Percentiles rank a stretch among this genome's conserved stretches.
These are phyloP conservation scores for Piromyces finnis DNA, from an alignment of 192 early-diverging fungal genomes.

Conservation along the genomic window DNA sequence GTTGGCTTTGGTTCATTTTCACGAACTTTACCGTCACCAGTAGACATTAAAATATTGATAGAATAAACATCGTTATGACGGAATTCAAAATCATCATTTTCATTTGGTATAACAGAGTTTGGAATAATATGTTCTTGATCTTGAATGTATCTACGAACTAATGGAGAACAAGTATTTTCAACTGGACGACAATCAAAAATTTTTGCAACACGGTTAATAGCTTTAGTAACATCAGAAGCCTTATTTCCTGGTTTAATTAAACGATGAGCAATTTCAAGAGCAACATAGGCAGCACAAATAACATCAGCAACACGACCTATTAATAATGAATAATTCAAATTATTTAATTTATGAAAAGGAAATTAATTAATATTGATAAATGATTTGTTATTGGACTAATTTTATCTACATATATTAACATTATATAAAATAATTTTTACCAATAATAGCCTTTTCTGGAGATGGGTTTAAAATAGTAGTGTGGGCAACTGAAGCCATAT, in stretches of 20 bases:
- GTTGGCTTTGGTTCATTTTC: constrained; percentile 22
- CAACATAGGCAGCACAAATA: constrained; percentile 68
- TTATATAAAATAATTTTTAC: too few species aligned
- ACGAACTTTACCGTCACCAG: constrained; percentile 33
- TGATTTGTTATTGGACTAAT: too few species aligned
- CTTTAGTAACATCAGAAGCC: constrained; percentile 28
- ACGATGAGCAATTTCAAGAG: constrained; percentile 66
- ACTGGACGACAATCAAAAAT: constrained; percentile 50
- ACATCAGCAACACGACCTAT: neutral
- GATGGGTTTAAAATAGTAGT: constrained; percentile 70
- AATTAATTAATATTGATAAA: too few species aligned
- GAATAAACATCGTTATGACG: constrained; percentile 54
- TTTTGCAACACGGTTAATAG: constrained; percentile 32
- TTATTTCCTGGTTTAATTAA: constrained; percentile 60
- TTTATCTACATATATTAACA: too few species aligned
- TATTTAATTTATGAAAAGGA: too few species aligned
- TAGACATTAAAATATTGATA: constrained; percentile 47
- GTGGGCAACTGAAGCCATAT: constrained; percentile 57
- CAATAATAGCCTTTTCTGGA: constrained; percentile 46
- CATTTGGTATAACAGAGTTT: constrained; percentile 8
- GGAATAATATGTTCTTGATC: constrained; percentile 39
- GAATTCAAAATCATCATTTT: constrained; percentile 31
- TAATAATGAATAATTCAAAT: too few species aligned
- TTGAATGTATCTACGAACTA: constrained; percentile 58
- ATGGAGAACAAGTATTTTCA: constrained; percentile 40